phyloP scores from a whole-genome alignment of 179 eudicot genomes.

The Gypsophila paniculata region DNA sequence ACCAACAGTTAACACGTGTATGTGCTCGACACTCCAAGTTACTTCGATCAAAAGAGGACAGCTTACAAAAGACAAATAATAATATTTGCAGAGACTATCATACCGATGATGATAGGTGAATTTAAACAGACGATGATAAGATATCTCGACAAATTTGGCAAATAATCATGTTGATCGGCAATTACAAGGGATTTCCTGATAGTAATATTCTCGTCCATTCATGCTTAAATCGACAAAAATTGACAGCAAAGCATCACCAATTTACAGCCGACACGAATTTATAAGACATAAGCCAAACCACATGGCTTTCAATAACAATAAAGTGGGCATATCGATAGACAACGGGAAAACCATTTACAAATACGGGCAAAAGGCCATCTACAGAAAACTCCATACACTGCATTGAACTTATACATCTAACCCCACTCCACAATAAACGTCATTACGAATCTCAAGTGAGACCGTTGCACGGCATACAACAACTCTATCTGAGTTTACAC shows the following conservation, averaged over 20 bases:
- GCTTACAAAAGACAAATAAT: background rate
- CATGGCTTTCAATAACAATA: background rate
- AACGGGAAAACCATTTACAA: background rate
- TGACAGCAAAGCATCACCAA: background rate
- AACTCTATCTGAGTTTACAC: no score
- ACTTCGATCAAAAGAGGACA: background rate
- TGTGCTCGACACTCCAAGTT: background rate
- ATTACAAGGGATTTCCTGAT: background rate
- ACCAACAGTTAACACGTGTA: background rate
- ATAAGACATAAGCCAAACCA: background rate
- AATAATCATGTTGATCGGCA: background rate
- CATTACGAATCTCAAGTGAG: no score
- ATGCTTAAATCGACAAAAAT: background rate
- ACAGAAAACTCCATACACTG: background rate
- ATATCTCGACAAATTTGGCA: background rate
- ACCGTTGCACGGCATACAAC: no score
- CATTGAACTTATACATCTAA: background rate
- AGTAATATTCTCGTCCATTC: background rate
- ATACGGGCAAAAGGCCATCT: background rate
- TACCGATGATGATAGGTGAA: background rate
- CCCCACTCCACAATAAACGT: background rate
- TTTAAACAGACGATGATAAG: background rate
- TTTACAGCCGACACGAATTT: background rate
- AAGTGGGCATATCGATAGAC: background rate
- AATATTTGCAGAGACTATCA: background rate